A percentile compares a stretch with the other conserved stretches of the same genome.
Evolutionary conservation across 2,329 filamentous ascomycete genomes (phyloP).

Genomic region (Xylaria sp.): DNA sequence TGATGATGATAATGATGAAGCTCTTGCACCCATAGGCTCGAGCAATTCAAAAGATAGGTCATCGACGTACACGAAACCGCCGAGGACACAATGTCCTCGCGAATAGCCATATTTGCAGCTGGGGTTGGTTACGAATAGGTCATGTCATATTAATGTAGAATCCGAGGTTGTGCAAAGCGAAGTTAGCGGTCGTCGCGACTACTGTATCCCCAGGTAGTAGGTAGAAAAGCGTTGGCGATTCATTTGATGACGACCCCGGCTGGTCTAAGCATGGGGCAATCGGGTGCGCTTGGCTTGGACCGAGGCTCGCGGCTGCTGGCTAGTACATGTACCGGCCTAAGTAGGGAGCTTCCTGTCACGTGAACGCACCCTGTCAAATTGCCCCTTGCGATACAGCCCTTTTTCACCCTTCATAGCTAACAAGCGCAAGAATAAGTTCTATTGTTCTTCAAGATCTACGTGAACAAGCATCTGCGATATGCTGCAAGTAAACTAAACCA

Average conservation of each 20-base stretch:
- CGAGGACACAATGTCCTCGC: constrained; percentile 74
- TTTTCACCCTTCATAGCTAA: no score
- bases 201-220: background rate
- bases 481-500: no score
- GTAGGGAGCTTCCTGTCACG: constrained; percentile 17
- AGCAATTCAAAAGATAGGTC: background rate
- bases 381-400: no score
- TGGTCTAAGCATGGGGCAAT: constrained; percentile 21
- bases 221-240: constrained; percentile 26
- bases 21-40: background rate
- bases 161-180: constrained; percentile 8
- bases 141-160: constrained; percentile 28
- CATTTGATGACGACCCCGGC: constrained; percentile 41
- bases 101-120: constrained; percentile 75
- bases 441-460: no score
- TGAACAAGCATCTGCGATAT: no score
- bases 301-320: constrained; percentile 42
- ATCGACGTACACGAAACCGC: constrained; percentile 49
- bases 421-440: no score
- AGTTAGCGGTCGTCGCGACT: constrained; percentile 13
- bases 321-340: background rate
- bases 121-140: constrained; percentile 33
- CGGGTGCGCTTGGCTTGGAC: constrained; percentile 34
- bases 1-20: background rate
- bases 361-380: background rate